These are phyloP conservation scores for Beta vulgaris DNA, from an alignment of 148 eudicot genomes.

Conservation along the genomic window DNA sequence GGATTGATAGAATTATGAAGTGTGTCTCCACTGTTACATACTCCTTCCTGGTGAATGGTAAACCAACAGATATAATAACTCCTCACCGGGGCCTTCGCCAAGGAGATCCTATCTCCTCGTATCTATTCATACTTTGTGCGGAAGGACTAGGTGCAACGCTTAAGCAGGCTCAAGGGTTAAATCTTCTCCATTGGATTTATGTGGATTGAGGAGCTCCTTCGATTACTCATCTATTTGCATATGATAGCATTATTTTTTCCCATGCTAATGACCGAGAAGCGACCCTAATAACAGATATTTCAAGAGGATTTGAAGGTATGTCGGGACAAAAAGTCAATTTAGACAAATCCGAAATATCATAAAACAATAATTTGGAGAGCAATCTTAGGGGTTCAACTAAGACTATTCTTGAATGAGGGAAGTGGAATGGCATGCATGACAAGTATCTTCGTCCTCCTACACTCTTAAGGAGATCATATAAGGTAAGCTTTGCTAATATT, in stretches of 20 bases:
- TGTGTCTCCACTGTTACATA: neutral
- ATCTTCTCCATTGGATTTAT: neutral
- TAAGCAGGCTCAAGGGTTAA: neutral
- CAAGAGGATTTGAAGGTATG: neutral
- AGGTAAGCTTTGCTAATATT: neutral
- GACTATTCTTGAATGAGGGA: neutral
- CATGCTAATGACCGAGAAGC: neutral
- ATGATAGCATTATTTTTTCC: neutral
- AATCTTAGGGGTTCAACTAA: too few species aligned
- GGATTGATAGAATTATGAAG: neutral
- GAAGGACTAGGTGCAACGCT: neutral
- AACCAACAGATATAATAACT: neutral
- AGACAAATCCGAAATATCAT: neutral
- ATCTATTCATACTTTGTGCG: neutral
- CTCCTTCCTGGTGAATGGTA: neutral
- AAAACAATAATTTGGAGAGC: neutral
- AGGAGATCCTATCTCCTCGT: neutral
- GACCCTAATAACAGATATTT: neutral
- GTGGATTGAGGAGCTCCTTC: neutral
- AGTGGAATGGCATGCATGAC: neutral
- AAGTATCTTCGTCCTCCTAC: neutral
- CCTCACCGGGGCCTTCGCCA: neutral
- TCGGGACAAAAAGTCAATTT: neutral
- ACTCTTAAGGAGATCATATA: neutral
- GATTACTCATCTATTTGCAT: neutral